These are phyloP conservation scores for Sclerotinia subarctica DNA, from an alignment of 2,329 filamentous ascomycete genomes.

Conservation along the genomic window DNA sequence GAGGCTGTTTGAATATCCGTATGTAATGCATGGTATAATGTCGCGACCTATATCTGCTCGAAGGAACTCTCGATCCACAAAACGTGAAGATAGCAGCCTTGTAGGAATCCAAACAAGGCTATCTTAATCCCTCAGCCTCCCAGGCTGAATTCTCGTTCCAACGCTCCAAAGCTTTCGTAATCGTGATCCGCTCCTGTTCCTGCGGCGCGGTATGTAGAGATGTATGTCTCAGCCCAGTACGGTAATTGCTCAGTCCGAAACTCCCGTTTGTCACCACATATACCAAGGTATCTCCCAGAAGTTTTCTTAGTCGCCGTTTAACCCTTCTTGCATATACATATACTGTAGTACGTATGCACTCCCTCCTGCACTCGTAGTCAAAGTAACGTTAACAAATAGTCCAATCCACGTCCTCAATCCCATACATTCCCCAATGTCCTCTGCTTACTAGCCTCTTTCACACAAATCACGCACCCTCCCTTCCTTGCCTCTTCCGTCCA, in stretches of 20 bases:
- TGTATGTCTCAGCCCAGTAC: conserved; percentile 10
- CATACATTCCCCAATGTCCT: no score
- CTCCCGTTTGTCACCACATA: conserved; percentile 2
- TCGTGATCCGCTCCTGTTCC: conserved; percentile 3
- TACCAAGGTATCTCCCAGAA: not conserved
- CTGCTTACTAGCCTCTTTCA: not conserved
- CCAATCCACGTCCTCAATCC: not conserved
- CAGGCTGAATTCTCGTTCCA: conserved; percentile 7
- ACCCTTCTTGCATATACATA: conserved; percentile 12
- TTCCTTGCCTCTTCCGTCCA: conserved; percentile 10
- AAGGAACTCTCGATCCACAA: not conserved
- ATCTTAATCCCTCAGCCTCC: not conserved
- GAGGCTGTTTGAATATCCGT: conserved; percentile 64
- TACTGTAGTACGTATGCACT: not conserved
- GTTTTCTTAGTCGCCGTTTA: conserved; percentile 14
- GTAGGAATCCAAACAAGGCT: conserved; percentile 3
- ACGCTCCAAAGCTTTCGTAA: not conserved
- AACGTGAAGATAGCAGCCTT: not conserved
- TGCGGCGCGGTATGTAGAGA: not conserved
- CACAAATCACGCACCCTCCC: conserved; percentile 3
- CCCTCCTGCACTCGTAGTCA: not conserved
- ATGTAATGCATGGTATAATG: conserved; percentile 54
- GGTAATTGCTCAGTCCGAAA: conserved; percentile 5
- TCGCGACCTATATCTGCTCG: not conserved
- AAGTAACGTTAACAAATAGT: not conserved